Percentiles rank a stretch among this genome's conserved stretches.
These are phyloP conservation scores for Jaenimonas drosophilae DNA, from an alignment of 208 protist species.

Conservation along the genomic window DNA sequence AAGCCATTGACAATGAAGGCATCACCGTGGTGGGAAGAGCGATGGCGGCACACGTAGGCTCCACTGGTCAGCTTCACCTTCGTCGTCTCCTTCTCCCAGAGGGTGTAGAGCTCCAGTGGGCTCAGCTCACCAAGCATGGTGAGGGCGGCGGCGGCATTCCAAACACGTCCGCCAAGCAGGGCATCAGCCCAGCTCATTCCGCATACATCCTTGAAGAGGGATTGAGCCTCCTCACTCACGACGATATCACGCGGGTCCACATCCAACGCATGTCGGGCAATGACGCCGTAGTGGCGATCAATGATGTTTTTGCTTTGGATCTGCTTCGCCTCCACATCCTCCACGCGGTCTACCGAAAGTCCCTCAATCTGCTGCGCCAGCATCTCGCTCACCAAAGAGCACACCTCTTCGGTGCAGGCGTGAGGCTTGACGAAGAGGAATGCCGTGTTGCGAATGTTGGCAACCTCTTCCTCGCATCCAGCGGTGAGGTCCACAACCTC, in stretches of 20 bases:
- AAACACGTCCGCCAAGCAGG: conserved; percentile 38
- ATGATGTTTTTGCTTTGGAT: conserved; percentile 32
- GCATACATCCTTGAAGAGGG: conserved; percentile 31
- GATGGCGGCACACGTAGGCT: conserved; percentile 30
- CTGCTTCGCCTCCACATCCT: conserved; percentile 24
- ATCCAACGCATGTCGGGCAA: conserved; percentile 49
- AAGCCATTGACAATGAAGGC: conserved; percentile 78
- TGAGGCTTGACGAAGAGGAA: conserved; percentile 70
- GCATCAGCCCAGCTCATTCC: conserved; percentile 40
- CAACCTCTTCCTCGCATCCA: conserved; percentile 11
- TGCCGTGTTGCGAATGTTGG: conserved; percentile 26
- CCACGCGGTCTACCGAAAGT: conserved; percentile 23
- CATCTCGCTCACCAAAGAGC: conserved; percentile 16
- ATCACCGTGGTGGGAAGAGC: conserved; percentile 6
- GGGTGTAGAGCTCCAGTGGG: conserved; percentile 16
- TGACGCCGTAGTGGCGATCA: conserved; percentile 65
- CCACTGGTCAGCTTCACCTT: conserved; percentile 31
- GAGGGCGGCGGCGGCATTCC: conserved; percentile 56
- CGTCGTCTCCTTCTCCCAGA: conserved; percentile 19
- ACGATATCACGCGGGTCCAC: conserved; percentile 11
- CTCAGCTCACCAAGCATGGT: conserved; percentile 24
- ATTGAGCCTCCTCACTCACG: conserved; percentile 5
- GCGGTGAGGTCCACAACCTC: conserved; percentile 16
- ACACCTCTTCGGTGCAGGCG: conserved; percentile 24
- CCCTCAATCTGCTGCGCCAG: conserved; percentile 14